Evolutionary conservation across 306 rosid genomes (phyloP).

Genomic region (Trifolium pratense): DNA sequence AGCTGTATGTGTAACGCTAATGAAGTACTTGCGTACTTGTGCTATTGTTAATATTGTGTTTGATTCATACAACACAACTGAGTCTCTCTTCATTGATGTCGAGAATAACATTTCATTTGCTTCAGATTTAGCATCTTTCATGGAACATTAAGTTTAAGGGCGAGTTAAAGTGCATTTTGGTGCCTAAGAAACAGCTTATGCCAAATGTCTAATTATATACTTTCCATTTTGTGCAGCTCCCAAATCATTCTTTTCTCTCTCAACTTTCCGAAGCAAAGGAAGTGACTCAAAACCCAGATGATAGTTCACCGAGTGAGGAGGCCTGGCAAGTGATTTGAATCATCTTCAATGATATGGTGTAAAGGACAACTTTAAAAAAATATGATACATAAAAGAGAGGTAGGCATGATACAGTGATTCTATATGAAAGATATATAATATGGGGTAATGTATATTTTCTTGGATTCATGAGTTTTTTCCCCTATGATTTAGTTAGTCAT

Average conservation of each 20-base stretch:
- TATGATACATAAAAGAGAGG: constrained; percentile 52
- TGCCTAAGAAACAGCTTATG: too few species aligned
- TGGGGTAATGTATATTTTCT: constrained; percentile 70
- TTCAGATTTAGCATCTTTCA: constrained; percentile 35
- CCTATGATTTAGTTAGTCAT: constrained; percentile 63
- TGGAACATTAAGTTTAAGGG: constrained; percentile 24
- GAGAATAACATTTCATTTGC: constrained; percentile 12
- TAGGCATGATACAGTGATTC: constrained; percentile 57
- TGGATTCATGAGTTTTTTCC: constrained; percentile 61
- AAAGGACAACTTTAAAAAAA: constrained; percentile 48
- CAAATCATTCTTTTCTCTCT: constrained; percentile 88
- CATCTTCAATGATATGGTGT: constrained; percentile 60
- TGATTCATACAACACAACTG: constrained; percentile 12
- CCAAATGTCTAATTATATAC: too few species aligned
- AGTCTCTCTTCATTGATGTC: constrained; percentile 32
- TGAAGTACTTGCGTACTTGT: constrained; percentile 23
- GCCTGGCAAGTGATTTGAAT: constrained; percentile 47
- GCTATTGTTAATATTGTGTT: constrained; percentile 20
- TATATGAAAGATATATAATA: constrained; percentile 52
- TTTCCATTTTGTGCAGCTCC: constrained; percentile 76
- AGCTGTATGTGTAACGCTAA: constrained; percentile 27
- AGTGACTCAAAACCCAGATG: constrained; percentile 85
- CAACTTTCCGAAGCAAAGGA: constrained; percentile 96
- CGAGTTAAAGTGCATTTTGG: too few species aligned
- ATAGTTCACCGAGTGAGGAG: constrained; percentile 40